Conservation (phyloP, 805 yeast genomes). For the Cyberlindnera lachancei region DNA sequence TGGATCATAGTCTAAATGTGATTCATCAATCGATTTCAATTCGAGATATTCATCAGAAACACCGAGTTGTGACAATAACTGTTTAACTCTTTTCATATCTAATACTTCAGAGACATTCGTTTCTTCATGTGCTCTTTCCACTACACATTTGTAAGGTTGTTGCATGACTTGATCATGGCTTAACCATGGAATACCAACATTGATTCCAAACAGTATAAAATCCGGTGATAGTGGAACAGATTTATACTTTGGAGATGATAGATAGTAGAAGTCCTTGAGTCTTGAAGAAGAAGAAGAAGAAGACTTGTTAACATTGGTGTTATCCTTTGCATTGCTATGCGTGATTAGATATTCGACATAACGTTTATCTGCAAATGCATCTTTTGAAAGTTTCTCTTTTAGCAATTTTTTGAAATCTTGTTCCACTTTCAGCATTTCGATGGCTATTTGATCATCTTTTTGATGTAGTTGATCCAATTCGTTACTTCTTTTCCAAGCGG, state of each 20-base stretch:
- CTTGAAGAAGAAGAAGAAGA: too few relatives aligned
- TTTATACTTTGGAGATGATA: neutral
- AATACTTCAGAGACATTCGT: conserved; percentile 3
- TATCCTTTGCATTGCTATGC: conserved; percentile 1
- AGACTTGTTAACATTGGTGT: too few relatives aligned
- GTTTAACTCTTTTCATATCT: neutral
- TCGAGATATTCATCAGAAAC: neutral
- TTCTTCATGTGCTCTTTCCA: neutral
- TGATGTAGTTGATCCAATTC: conserved; percentile 4
- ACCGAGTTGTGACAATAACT: conserved; percentile 1
- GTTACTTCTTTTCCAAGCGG: conserved; percentile 4
- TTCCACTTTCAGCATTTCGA: conserved; percentile 3
- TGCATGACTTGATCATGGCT: neutral
- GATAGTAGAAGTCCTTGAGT: conserved; percentile 7
- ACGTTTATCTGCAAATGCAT: conserved; percentile 3
- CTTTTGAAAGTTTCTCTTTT: conserved; percentile 1
- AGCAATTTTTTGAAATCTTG: conserved; percentile 7
- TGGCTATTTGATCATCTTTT: conserved; percentile 7
- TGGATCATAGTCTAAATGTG: conserved; percentile 1
- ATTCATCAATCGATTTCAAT: neutral
- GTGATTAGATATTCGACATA: conserved; percentile 6
- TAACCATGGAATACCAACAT: neutral
- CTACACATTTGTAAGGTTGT: neutral
- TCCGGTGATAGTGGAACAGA: neutral
- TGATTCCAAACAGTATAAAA: neutral